Evolutionary conservation across 805 yeast genomes (phyloP).

Genomic region (Saturnispora galanensis): DNA sequence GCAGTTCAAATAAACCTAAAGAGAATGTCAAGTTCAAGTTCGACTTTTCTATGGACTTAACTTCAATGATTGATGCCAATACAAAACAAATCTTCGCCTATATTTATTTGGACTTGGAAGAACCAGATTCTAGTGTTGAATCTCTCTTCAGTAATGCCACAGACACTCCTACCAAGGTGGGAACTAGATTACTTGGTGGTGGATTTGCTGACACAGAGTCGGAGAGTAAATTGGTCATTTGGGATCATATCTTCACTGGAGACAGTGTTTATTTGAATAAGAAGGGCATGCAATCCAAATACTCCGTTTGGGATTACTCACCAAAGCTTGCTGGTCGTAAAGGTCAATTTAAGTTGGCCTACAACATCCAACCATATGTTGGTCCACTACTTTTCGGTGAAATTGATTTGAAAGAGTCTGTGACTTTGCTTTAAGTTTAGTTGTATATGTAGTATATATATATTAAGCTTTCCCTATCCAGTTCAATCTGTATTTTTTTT

Average conservation of each 20-base stretch:
- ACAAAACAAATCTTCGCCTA: conserved; percentile 94
- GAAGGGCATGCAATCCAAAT: conserved; percentile 52
- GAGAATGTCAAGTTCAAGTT: conserved; percentile 67
- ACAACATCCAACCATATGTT: conserved; percentile 89
- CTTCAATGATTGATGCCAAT: conserved; percentile 88
- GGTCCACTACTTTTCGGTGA: conserved; percentile 73
- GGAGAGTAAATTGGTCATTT: conserved; percentile 56
- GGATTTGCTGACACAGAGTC: conserved; percentile 6
- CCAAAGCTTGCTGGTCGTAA: conserved; percentile 50
- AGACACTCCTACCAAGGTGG: background rate
- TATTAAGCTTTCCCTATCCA: conserved; percentile 6
- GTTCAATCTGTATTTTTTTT: background rate
- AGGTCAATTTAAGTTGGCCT: conserved; percentile 62
- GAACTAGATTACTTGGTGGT: conserved; percentile 6
- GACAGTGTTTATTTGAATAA: conserved; percentile 48
- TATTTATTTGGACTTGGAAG: conserved; percentile 62
- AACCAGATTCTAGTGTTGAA: background rate
- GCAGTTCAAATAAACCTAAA: conserved; percentile 54
- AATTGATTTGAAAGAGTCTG: conserved; percentile 23
- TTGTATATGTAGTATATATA: background rate
- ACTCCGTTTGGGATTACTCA: conserved; percentile 81
- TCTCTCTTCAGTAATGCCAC: background rate
- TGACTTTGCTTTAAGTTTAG: conserved; percentile 17
- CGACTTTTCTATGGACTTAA: conserved; percentile 64
- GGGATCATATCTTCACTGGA: conserved; percentile 74